Evolutionary conservation across 208 protist genomes (phyloP).

Genomic region (Entamoeba dispar): DNA sequence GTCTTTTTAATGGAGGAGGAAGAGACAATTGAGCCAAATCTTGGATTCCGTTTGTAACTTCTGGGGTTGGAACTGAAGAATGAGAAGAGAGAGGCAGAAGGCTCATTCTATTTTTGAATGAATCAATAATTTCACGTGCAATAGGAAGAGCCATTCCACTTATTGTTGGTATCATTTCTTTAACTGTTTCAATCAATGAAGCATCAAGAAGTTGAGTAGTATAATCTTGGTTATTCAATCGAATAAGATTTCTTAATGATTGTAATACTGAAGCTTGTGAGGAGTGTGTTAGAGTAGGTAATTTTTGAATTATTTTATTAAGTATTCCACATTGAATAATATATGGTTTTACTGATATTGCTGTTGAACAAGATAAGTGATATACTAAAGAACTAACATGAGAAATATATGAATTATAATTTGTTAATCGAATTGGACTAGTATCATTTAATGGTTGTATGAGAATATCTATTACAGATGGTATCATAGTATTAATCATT

Average conservation of each 20-base stretch:
- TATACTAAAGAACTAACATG: too few species aligned
- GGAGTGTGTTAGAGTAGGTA: too few species aligned
- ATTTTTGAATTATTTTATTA: too few species aligned
- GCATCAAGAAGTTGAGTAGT: not conserved
- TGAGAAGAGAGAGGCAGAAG: too few species aligned
- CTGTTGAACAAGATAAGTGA: too few species aligned
- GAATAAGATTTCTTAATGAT: not conserved
- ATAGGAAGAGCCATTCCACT: not conserved
- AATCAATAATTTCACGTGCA: not conserved
- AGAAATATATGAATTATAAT: too few species aligned
- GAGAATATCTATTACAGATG: not conserved
- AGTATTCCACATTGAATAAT: too few species aligned
- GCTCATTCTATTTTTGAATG: not conserved
- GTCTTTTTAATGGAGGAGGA: not conserved
- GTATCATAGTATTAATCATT: not conserved
- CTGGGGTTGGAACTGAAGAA: not conserved
- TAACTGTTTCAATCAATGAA: not conserved
- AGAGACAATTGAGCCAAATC: not conserved
- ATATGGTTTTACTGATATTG: too few species aligned
- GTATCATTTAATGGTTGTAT: too few species aligned
- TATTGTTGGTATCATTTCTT: not conserved
- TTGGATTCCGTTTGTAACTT: not conserved
- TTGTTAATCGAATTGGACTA: too few species aligned
- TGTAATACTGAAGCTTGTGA: not conserved
- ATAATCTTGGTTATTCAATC: not conserved